phyloP scores from a whole-genome alignment of 805 yeast species.

The Lachancea lanzarotensis region DNA sequence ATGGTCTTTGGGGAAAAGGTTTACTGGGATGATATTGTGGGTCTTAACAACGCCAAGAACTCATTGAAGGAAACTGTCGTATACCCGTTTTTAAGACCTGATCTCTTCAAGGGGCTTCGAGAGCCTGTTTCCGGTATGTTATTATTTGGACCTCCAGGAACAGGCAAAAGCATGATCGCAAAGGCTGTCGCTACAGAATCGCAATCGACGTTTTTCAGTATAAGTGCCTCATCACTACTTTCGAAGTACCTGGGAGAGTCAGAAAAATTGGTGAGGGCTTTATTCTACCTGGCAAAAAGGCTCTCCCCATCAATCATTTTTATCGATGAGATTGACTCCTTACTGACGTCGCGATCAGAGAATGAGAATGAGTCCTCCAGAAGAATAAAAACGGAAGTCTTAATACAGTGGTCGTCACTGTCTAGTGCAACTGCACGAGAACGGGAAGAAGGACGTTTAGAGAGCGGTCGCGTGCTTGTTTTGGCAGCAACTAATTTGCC shows the following conservation, averaged over 20 bases:
- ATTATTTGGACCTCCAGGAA: constrained; percentile 97
- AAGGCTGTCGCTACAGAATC: constrained; percentile 96
- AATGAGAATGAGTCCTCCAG: constrained; percentile 80
- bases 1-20: constrained; percentile 87
- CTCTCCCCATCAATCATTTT: constrained; percentile 90
- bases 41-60: constrained; percentile 79
- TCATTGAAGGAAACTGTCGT: constrained; percentile 93
- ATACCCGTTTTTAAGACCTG: constrained; percentile 91
- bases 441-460: constrained; percentile 35
- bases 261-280: constrained; percentile 85
- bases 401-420: constrained; percentile 91
- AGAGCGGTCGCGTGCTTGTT: constrained; percentile 67
- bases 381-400: constrained; percentile 84
- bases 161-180: constrained; percentile 96
- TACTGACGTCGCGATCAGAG: constrained; percentile 63
- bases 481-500: constrained; percentile 95
- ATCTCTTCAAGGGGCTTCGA: constrained; percentile 79
- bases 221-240: constrained; percentile 83
- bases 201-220: constrained; percentile 84
- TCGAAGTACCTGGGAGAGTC: constrained; percentile 88
- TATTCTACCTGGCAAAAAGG: constrained; percentile 76
- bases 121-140: constrained; percentile 97
- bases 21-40: constrained; percentile 93
- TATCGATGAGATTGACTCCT: constrained; percentile 92
- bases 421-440: constrained; percentile 73